These are phyloP conservation scores for Ceratobasidium sp. DNA, from an alignment of 1,284 basidiomycete species.

Conservation along the genomic window DNA sequence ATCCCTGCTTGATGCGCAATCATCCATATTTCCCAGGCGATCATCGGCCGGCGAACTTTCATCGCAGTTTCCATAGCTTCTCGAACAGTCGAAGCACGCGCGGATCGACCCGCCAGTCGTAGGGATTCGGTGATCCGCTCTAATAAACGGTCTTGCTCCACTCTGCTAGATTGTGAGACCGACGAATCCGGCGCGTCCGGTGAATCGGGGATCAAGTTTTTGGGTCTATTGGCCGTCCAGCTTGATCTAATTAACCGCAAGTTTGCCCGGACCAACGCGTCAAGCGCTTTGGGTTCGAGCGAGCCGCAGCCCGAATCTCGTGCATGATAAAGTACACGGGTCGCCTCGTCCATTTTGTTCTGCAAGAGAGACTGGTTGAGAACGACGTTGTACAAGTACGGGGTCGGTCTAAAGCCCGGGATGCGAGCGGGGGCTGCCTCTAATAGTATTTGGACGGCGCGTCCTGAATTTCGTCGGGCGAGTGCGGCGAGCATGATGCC, in stretches of 20 bases:
- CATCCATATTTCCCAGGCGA: conserved; percentile 37
- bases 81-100: conserved; percentile 1
- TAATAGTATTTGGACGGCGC: conserved; percentile 29
- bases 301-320: conserved; percentile 14
- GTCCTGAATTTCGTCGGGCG: conserved; percentile 30
- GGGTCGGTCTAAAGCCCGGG: conserved; percentile 22
- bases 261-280: neutral
- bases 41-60: neutral
- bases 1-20: conserved; percentile 5
- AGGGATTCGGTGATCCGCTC: conserved; percentile 19
- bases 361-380: conserved; percentile 22
- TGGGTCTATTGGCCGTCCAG: neutral
- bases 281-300: conserved; percentile 27
- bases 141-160: neutral
- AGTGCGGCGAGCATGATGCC: conserved; percentile 33
- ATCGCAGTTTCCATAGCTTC: conserved; percentile 18
- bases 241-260: neutral
- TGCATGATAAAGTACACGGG: conserved; percentile 7
- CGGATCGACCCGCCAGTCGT: neutral
- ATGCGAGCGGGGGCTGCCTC: conserved; percentile 30
- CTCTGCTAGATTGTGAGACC: neutral
- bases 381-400: conserved; percentile 26
- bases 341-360: conserved; percentile 9
- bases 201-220: neutral
- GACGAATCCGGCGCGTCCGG: neutral